A percentile compares a stretch with the other conserved stretches of the same genome.
These are phyloP conservation scores for Macrophomina phaseolina DNA, from an alignment of 2,329 filamentous ascomycete species.

Conservation along the genomic window DNA sequence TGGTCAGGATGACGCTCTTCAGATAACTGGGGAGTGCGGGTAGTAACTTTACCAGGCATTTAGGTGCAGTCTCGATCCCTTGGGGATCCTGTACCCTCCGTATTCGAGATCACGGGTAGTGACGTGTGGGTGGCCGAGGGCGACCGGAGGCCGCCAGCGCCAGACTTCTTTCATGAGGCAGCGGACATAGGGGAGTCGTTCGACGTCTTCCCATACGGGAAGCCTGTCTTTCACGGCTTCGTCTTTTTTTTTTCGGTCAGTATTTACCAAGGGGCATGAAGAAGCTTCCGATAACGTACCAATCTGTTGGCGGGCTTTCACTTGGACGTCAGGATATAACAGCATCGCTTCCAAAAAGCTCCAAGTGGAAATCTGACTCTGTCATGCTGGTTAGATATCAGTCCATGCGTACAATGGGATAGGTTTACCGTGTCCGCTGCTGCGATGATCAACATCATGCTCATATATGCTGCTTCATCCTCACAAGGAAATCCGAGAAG, in stretches of 20 bases:
- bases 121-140: slow-evolving; percentile 58
- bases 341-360: slow-evolving; percentile 57
- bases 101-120: slow-evolving; percentile 51
- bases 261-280: too few species aligned
- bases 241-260: slow-evolving; percentile 26
- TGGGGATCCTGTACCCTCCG: slow-evolving; percentile 55
- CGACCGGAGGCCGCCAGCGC: slow-evolving; percentile 61
- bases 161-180: slow-evolving; percentile 63
- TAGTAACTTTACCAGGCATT: slow-evolving; percentile 52
- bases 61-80: slow-evolving; percentile 51
- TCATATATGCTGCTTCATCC: slow-evolving; percentile 28
- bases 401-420: not conserved
- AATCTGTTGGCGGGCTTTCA: slow-evolving; percentile 55
- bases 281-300: slow-evolving; percentile 37
- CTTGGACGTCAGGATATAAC: slow-evolving; percentile 54
- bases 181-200: slow-evolving; percentile 58
- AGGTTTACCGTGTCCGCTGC: slow-evolving; percentile 26
- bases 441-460: slow-evolving; percentile 27
- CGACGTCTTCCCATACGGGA: slow-evolving; percentile 35
- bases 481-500: slow-evolving; percentile 27
- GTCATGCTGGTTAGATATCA: not conserved
- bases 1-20: not conserved
- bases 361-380: slow-evolving; percentile 10
- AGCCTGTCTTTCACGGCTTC: not conserved
- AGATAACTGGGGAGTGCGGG: not conserved